phyloP scores from a whole-genome alignment of 2,329 filamentous ascomycete genomes.

The Aspergillus pseudoterreus region DNA sequence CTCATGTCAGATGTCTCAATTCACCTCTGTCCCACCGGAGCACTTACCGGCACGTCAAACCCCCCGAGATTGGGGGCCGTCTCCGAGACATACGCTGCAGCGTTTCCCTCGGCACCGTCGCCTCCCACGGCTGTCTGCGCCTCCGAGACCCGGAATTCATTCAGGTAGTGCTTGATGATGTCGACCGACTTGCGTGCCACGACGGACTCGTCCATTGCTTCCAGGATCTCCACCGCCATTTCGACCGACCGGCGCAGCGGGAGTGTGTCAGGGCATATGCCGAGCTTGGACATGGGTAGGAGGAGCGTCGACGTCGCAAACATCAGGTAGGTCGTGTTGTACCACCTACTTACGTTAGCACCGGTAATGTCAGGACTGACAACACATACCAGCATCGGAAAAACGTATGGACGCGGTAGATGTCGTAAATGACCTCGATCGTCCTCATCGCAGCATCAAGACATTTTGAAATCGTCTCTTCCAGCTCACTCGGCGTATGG shows the following conservation, averaged over 20 bases:
- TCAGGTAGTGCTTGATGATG: constrained; percentile 31
- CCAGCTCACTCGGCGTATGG: constrained; percentile 24
- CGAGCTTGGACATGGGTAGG: constrained; percentile 30
- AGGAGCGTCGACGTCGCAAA: constrained; percentile 39
- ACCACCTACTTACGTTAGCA: constrained; percentile 31
- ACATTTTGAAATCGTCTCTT: constrained; percentile 33
- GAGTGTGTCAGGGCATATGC: constrained; percentile 26
- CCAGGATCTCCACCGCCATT: constrained; percentile 38
- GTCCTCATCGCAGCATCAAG: constrained; percentile 37
- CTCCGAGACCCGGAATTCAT: constrained; percentile 23
- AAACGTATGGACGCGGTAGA: constrained; percentile 36
- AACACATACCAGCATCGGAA: constrained; percentile 40
- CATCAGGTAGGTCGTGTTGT: constrained; percentile 42
- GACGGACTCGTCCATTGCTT: constrained; percentile 41
- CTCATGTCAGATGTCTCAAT: neutral
- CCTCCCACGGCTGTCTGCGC: constrained; percentile 7
- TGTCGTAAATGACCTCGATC: constrained; percentile 40
- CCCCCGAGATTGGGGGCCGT: constrained; percentile 9
- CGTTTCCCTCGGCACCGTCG: constrained; percentile 1
- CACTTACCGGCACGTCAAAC: constrained; percentile 27
- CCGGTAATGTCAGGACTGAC: neutral
- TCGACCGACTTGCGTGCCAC: constrained; percentile 39
- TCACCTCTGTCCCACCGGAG: neutral
- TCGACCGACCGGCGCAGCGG: constrained; percentile 29
- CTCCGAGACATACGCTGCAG: constrained; percentile 8